A percentile compares a stretch with the other conserved stretches of the same genome.
These are phyloP conservation scores for Kwoniella shivajii DNA, from an alignment of 1,284 basidiomycete genomes.

Conservation along the genomic window DNA sequence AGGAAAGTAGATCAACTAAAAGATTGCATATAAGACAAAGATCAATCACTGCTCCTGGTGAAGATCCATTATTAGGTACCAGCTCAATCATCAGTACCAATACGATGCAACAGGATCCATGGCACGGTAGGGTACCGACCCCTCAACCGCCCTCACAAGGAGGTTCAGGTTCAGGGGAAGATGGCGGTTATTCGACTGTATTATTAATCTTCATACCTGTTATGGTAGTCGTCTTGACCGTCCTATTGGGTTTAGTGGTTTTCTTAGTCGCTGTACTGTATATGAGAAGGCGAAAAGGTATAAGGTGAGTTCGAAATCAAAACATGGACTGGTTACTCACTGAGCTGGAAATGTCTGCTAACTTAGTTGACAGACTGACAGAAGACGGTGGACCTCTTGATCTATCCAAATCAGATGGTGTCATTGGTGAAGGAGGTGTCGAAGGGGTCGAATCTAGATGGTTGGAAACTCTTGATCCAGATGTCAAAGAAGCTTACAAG, in stretches of 20 bases:
- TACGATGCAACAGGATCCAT: slow-evolving; percentile 6
- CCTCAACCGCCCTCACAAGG: background rate
- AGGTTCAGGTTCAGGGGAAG: background rate
- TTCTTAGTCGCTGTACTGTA: slow-evolving; percentile 86
- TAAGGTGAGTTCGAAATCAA: slow-evolving; percentile 53
- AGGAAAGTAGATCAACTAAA: no score
- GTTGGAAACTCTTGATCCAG: slow-evolving; percentile 80
- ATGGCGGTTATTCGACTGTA: slow-evolving; percentile 33
- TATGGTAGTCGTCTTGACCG: slow-evolving; percentile 86
- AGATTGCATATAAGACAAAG: no score
- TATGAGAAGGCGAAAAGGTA: slow-evolving; percentile 75
- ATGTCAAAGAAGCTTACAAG: slow-evolving; percentile 70
- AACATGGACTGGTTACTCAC: background rate
- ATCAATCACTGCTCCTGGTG: no score
- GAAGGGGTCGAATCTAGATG: slow-evolving; percentile 88
- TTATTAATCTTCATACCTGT: slow-evolving; percentile 65
- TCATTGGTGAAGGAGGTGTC: slow-evolving; percentile 87
- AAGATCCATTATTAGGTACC: no score
- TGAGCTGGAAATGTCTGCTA: slow-evolving; percentile 28
- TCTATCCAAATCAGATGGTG: slow-evolving; percentile 83
- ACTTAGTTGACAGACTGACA: slow-evolving; percentile 62
- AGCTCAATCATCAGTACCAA: no score
- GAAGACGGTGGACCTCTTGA: slow-evolving; percentile 93
- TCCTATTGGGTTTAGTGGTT: slow-evolving; percentile 86
- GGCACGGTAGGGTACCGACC: background rate